Evolutionary conservation across 78 protist species (phyloP), one percentile per base, ranked within the genome.

Genomic region (Polysphondylium violaceum): DNA sequence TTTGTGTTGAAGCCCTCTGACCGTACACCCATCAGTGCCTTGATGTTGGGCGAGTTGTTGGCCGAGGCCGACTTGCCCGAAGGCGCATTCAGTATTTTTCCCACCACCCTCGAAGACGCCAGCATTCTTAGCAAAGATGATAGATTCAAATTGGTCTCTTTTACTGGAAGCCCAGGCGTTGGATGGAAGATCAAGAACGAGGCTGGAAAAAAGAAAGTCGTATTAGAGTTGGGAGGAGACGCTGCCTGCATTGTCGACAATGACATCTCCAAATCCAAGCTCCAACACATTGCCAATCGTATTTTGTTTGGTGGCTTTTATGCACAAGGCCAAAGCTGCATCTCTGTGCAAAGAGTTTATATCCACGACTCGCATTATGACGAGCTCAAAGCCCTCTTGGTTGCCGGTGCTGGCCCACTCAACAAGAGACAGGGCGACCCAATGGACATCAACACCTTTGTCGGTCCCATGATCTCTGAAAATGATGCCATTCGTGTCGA

Each of bases 311-410:
- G 95, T 31, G 97, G 86, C 23, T 94, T 95, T 74, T 93, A 91
- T 33, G 63, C 73, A 8, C 59, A 67, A 27, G 98, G 98, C 17
- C 98, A 96, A 76, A 73, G 89, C 36, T 96, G 98, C 36, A 96
- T 95, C 38, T 41, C 86, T 23, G 91, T 94, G 8, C 97, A 95
- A 33, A 72, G 96, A 47, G 83, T 94, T 21, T 90, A 58, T 72
- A 83, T 88, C 38, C 98, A 93, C 72, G 95, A 94, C 25, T 19
- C 17, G 29, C 58, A 61, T 19, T 94, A 94, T 23, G 90, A 74
- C 6, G n/a, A 19, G 9, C 23, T 95, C 38, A 92, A 63, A 65
- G 36, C 47, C 12, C 1, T 41, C 11, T 38, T 95, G 0, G 16
- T 92, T 0, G 68, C 19, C 2, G 83, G 65, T 43, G 76, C 76